Conservation (phyloP, 495 filamentous ascomycete genomes). For the Podospora anserina region DNA sequence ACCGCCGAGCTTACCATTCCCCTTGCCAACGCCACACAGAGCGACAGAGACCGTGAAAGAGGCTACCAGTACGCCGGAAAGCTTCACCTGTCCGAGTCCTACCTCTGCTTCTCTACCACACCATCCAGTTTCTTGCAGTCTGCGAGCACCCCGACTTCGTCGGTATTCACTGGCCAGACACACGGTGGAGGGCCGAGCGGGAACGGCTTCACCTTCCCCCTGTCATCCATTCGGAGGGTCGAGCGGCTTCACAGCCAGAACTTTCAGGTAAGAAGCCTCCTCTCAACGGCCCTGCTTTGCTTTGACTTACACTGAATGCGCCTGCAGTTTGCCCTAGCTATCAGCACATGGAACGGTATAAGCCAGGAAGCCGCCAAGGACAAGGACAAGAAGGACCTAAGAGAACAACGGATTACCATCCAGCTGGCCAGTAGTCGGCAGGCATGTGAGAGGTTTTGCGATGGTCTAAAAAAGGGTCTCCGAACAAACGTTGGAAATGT, state of each 20-base stretch:
- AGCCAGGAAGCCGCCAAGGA: conserved; percentile 47
- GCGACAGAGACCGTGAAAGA: conserved; percentile 59
- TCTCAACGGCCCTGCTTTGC: too few species aligned
- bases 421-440: conserved; percentile 84
- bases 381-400: conserved; percentile 49
- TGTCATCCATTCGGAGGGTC: conserved; percentile 85
- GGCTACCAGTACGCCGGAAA: conserved; percentile 90
- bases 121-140: conserved; percentile 80
- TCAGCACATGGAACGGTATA: conserved; percentile 93
- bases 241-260: conserved; percentile 88
- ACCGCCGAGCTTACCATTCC: conserved; percentile 89
- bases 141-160: conserved; percentile 70
- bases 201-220: conserved; percentile 93
- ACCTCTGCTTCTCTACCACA: conserved; percentile 92
- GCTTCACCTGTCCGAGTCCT: conserved; percentile 89
- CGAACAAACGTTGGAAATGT: conserved; percentile 82
- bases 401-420: conserved; percentile 79
- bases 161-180: conserved; percentile 79
- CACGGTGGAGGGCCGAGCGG: conserved; percentile 89
- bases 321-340: conserved; percentile 75
- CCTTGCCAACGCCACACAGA: conserved; percentile 55
- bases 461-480: conserved; percentile 85
- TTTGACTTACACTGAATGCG: neutral
- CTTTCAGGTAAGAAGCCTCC: conserved; percentile 52
- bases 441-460: conserved; percentile 92